These are phyloP conservation scores for Zygotorulaspora mrakii DNA, from an alignment of 1,139 yeast species.

Conservation along the genomic window DNA sequence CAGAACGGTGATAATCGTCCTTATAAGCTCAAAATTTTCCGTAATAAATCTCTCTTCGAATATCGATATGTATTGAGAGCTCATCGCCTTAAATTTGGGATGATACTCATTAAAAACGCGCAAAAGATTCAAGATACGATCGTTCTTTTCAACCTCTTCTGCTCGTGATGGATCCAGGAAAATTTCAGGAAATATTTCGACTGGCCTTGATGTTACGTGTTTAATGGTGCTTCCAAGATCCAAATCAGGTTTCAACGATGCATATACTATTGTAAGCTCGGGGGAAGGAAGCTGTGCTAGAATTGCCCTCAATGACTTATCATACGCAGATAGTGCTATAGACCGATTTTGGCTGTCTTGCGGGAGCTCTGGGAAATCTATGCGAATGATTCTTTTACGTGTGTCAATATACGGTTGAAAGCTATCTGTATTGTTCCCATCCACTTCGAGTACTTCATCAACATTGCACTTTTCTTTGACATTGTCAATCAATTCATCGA, in stretches of 20 bases:
- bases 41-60: slow-evolving; percentile 27
- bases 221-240: slow-evolving; percentile 9
- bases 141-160: slow-evolving; percentile 55
- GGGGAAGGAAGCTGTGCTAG: slow-evolving; percentile 69
- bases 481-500: slow-evolving; percentile 25
- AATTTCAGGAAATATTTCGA: slow-evolving; percentile 35
- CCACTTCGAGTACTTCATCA: slow-evolving; percentile 20
- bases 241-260: slow-evolving; percentile 34
- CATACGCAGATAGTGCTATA: slow-evolving; percentile 43
- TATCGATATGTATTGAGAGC: slow-evolving; percentile 17
- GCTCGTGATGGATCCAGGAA: slow-evolving; percentile 39
- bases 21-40: slow-evolving; percentile 21
- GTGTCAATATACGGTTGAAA: slow-evolving; percentile 52
- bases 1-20: slow-evolving; percentile 19
- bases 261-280: slow-evolving; percentile 50
- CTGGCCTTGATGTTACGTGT: slow-evolving; percentile 7
- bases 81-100: slow-evolving; percentile 28
- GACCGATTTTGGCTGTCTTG: slow-evolving; percentile 35
- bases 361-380: slow-evolving; percentile 53
- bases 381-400: slow-evolving; percentile 53
- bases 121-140: slow-evolving; percentile 40
- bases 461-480: slow-evolving; percentile 25
- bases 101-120: slow-evolving; percentile 33
- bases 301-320: slow-evolving; percentile 48
- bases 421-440: slow-evolving; percentile 23